Percentiles rank a stretch among this genome's conserved stretches.
These are phyloP conservation scores for Umbelopsis sp. DNA, from an alignment of 192 early-diverging fungal species.

Conservation along the genomic window DNA sequence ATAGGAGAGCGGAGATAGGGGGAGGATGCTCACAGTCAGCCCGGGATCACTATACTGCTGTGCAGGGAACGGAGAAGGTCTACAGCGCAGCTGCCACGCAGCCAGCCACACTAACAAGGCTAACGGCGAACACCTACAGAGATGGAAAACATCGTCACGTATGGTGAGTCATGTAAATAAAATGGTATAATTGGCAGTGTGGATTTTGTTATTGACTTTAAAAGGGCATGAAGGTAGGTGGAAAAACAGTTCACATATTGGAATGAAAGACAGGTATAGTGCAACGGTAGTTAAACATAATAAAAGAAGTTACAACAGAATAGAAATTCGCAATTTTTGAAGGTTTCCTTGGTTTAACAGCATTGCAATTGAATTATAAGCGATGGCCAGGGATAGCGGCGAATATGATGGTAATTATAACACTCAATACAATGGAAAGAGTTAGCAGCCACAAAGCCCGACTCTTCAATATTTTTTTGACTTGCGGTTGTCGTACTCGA, in stretches of 20 bases:
- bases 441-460: constrained; percentile 36
- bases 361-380: constrained; percentile 13
- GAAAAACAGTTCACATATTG: neutral
- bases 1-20: too few species aligned
- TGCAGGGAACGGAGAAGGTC: too few species aligned
- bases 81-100: too few species aligned
- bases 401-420: constrained; percentile 35
- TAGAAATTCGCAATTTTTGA: neutral
- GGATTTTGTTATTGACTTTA: too few species aligned
- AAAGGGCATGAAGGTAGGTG: neutral
- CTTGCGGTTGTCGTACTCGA: constrained; percentile 33
- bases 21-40: too few species aligned
- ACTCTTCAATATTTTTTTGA: constrained; percentile 29
- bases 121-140: too few species aligned
- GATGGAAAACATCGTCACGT: too few species aligned
- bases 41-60: too few species aligned
- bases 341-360: neutral
- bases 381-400: constrained; percentile 29
- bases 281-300: neutral
- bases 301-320: neutral
- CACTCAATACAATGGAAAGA: constrained; percentile 18
- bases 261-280: neutral
- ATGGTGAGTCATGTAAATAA: too few species aligned
- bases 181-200: too few species aligned
- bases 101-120: too few species aligned